phyloP scores from a whole-genome alignment of 345 rosid genomes.

The Eucalyptus paniculata region DNA sequence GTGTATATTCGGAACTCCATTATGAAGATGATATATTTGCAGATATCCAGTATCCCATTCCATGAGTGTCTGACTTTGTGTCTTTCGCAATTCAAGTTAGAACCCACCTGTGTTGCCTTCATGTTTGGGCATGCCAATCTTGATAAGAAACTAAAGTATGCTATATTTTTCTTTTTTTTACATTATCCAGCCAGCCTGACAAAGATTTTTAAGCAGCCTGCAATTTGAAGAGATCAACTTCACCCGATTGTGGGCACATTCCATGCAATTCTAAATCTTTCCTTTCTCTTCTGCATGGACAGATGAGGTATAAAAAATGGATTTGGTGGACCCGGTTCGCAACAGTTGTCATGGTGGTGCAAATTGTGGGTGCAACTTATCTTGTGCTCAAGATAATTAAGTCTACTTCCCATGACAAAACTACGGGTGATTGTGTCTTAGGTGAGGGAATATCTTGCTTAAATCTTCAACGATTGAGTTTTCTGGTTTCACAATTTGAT shows the following conservation, averaged over 20 bases:
- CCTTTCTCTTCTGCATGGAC: not conserved
- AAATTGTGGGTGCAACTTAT: slow-evolving; percentile 49
- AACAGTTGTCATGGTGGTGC: slow-evolving; percentile 45
- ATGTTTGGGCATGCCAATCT: not conserved
- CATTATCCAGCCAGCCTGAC: not conserved
- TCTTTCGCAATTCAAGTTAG: not conserved
- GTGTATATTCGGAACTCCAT: not conserved
- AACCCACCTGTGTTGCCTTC: not conserved
- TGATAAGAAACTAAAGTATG: not conserved
- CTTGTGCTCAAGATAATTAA: slow-evolving; percentile 34
- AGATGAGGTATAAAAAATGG: slow-evolving; percentile 78
- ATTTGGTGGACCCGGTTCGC: slow-evolving; percentile 72
- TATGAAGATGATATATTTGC: not conserved
- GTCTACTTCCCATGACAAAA: slow-evolving; percentile 30
- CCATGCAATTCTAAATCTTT: not conserved
- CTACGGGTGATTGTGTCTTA: slow-evolving; percentile 31
- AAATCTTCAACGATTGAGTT: not conserved
- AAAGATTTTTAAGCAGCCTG: not conserved
- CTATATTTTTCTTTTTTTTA: not conserved
- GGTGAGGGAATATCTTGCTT: slow-evolving; percentile 26
- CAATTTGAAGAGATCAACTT: not conserved
- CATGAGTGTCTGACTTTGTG: not conserved
- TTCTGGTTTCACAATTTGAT: not conserved
- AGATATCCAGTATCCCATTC: not conserved
- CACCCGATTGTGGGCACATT: not conserved